A percentile compares a stretch with the other conserved stretches of the same genome.
Conservation (phyloP, 495 filamentous ascomycete species). For the Penicillium odoratum region DNA sequence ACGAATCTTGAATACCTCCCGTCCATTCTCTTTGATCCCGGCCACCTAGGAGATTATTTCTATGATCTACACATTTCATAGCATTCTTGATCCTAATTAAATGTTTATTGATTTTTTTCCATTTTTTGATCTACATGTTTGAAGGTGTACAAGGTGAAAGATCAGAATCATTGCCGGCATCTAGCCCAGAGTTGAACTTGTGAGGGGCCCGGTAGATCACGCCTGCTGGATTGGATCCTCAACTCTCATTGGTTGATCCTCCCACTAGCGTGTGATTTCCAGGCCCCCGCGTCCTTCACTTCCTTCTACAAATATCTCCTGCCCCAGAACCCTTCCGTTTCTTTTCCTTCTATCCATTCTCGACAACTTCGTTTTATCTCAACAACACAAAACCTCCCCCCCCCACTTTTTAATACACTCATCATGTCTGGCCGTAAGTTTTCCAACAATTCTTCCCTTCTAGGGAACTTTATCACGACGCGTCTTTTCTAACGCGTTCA, state of each 20-base stretch:
- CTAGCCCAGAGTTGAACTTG: constrained; percentile 22
- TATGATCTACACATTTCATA: constrained; percentile 19
- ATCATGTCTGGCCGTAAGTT: constrained; percentile 73
- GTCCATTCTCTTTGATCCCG: constrained; percentile 39
- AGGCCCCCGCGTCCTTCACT: constrained; percentile 28
- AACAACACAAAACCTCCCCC: constrained; percentile 3
- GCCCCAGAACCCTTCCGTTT: constrained; percentile 27
- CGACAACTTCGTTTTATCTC: constrained; percentile 24
- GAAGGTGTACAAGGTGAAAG: constrained; percentile 17
- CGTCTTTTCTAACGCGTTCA: constrained; percentile 43
- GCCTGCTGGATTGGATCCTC: constrained; percentile 29
- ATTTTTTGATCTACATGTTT: constrained; percentile 27
- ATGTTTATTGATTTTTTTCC: constrained; percentile 18
- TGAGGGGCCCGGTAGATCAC: constrained; percentile 37
- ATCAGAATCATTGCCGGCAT: constrained; percentile 27
- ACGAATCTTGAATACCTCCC: constrained; percentile 36
- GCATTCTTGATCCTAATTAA: constrained; percentile 11
- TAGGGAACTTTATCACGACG: constrained; percentile 12
- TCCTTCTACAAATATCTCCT: constrained; percentile 48
- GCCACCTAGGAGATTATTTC: constrained; percentile 23
- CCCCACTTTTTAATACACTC: constrained; percentile 33
- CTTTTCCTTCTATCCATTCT: constrained; percentile 35
- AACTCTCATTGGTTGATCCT: constrained; percentile 43
- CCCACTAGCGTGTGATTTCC: constrained; percentile 45
- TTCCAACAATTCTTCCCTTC: constrained; percentile 8